Evolutionary conservation across 1,284 basidiomycete species (phyloP), one percentile per base, ranked within the genome.

Genomic region (Exobasidium cylindrosporum): DNA sequence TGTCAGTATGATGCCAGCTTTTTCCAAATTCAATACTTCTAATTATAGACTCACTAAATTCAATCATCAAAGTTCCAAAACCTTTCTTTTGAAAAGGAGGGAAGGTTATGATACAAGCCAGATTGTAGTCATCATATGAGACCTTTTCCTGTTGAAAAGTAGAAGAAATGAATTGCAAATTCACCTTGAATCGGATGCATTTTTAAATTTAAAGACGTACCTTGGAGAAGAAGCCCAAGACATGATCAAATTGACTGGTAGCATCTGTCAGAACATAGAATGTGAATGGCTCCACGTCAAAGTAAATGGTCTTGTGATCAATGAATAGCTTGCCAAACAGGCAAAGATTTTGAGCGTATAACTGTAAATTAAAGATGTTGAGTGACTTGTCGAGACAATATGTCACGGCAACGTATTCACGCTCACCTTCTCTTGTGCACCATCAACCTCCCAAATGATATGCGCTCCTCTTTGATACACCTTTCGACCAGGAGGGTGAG

Each of bases 281-380:
- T 57, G 90, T 81, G 80, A 98, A 79, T 13, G 76, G 74, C 31
- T 76, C 74, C 6, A 84, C 84, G 60, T 98, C 93, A 77, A 95
- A 98, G 82, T 92, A 97, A 32, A 97, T 84, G 1, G 94, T 96
- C 83, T 98, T 98, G 76, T 95, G 90, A 76, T 97, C 95, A 76
- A 98, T 97, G 81, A 98, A 98, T n/a, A 97, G 84, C 80, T 98
- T 98, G 46, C 94, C 95, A 74, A 97, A 97, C 2, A 98, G 84
- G 31, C 92, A 90, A 29, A 98, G 83, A 75, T 95, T 95, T 81
- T 97, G 95, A 79, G 92, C 96, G 77, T 95, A 98, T 10, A 97
- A 84, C 91, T 95, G 54, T 23, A 55, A 26, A 23, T n/a, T n/a
- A n/a, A 10, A 13, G n/a, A 23, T n/a, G 29, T 46, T 47, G 21